Evolutionary conservation across 371 early-diverging fungal genomes (phyloP), one percentile per base, ranked within the genome.

Genomic region (Thermomucor indicae-seudaticae): DNA sequence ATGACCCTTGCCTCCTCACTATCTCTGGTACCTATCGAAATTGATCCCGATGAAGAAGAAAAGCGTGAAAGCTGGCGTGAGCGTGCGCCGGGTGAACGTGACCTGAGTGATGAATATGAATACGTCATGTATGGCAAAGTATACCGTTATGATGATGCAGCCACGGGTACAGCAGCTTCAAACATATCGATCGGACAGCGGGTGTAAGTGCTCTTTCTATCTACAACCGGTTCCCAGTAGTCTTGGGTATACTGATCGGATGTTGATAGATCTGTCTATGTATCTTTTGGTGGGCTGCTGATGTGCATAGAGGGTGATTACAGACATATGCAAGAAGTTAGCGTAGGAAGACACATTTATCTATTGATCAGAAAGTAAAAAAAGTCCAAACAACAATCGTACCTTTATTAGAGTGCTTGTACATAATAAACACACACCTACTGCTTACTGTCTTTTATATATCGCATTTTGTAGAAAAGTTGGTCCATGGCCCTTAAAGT

Each of bases 51-150:
- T 35, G 60, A 54, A 6, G 53, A 56, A 22, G 82, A 75, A 53
- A 75, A 73, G 39, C 67, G 72, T 40, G 81, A 80, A 58, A 75
- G 72, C 65, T 81, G 83, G 81, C 73, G 81, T 41, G 67, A 84
- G 61, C 74, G 79, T 66, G 73, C 80, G 55, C 73, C 75, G 47
- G 67, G 82, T 55, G 87, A 87, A 54, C 72, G 78, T 45, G 84
- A 89, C 42, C 63, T 96, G 60, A 91, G 92, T 6, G 96, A 96
- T 46, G 92, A 93, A 40, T 97, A 89, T 67, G 97, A 97, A 35
- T 97, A 97, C 65, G 97, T 97, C 22, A 95, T 95, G 95, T 89
- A 86, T 65, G 98, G 98, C 45, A 91, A 92, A 67, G 90, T 94
- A 19, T 97, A 92, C 78, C 84, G 92, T 68, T 95, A 84, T 62